A percentile compares a stretch with the other conserved stretches of the same genome.
Conservation (phyloP, 148 eudicot genomes). For the Vaccinium vitisidaea region DNA sequence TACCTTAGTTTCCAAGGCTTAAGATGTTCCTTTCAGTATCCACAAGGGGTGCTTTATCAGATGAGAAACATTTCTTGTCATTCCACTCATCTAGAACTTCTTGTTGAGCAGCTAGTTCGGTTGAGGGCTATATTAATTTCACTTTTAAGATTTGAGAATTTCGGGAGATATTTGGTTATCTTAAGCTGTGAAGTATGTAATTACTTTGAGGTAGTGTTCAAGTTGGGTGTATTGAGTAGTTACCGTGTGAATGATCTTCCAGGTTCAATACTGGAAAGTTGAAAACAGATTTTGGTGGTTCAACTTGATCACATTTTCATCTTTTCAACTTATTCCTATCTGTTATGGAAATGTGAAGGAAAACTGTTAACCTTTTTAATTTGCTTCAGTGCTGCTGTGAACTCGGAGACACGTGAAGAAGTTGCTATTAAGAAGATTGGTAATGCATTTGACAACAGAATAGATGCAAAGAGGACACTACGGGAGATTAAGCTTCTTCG, state of each 20-base stretch:
- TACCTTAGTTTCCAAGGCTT: background rate
- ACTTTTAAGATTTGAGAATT: background rate
- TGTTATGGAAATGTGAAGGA: constrained; percentile 13
- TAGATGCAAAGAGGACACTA: constrained; percentile 83
- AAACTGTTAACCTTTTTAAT: constrained; percentile 18
- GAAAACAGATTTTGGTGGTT: background rate
- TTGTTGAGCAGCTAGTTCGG: too few relatives aligned
- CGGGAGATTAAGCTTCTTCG: constrained; percentile 82
- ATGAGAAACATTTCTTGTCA: background rate
- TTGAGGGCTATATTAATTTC: background rate
- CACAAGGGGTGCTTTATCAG: background rate
- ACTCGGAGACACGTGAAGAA: constrained; percentile 72
- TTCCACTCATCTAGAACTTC: too few relatives aligned
- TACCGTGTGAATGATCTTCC: background rate
- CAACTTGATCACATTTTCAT: background rate
- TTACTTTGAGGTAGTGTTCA: constrained; percentile 1
- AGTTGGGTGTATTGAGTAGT: constrained; percentile 1
- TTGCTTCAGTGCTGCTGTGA: constrained; percentile 64
- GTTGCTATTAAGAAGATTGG: constrained; percentile 87
- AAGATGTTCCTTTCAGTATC: background rate
- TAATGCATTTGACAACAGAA: constrained; percentile 74
- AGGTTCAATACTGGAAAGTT: background rate
- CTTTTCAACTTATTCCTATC: background rate
- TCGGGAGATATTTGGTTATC: background rate
- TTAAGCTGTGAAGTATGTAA: background rate